phyloP scores from a whole-genome alignment of 2,329 filamentous ascomycete genomes.

The Hymenotorrendiella dingleyae region DNA sequence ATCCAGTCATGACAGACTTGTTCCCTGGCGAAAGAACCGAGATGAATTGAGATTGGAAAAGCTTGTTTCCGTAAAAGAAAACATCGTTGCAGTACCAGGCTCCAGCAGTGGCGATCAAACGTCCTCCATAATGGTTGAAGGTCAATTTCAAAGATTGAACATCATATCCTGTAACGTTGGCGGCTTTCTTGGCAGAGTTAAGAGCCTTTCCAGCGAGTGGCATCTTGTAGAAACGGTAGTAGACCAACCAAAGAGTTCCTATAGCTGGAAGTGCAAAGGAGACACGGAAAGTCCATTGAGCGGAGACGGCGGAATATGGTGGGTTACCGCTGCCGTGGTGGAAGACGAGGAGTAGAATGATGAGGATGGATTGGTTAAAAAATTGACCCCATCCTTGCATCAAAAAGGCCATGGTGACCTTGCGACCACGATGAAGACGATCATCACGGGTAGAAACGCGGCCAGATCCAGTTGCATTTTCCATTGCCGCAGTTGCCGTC shows the following conservation, averaged over 20 bases:
- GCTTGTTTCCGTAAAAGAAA: constrained; percentile 99
- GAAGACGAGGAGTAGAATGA: constrained; percentile 81
- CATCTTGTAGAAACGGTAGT: constrained; percentile 96
- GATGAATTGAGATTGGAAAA: constrained; percentile 92
- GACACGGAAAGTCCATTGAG: constrained; percentile 86
- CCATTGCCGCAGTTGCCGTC: constrained; percentile 92
- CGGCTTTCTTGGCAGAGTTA: constrained; percentile 74
- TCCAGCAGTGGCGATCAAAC: constrained; percentile 78
- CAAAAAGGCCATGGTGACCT: constrained; percentile 91
- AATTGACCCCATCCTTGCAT: constrained; percentile 99
- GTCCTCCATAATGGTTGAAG: constrained; percentile 77
- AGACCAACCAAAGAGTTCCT: constrained; percentile 89
- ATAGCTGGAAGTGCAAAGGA: constrained; percentile 88
- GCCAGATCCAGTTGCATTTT: constrained; percentile 79
- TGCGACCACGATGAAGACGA: constrained; percentile 89
- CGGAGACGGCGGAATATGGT: constrained; percentile 70
- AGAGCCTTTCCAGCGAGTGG: constrained; percentile 79
- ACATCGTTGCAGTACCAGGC: constrained; percentile 96
- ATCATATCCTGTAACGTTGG: constrained; percentile 87
- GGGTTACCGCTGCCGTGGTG: constrained; percentile 55
- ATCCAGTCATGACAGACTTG: constrained; percentile 64
- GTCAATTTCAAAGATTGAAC: constrained; percentile 74
- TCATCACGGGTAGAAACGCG: constrained; percentile 87
- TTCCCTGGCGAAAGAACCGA: constrained; percentile 64
- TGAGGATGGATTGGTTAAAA: constrained; percentile 85